Evolutionary conservation across 1,139 yeast genomes (phyloP), one percentile per base, ranked within the genome.

Genomic region (Chernovozyma aurita): DNA sequence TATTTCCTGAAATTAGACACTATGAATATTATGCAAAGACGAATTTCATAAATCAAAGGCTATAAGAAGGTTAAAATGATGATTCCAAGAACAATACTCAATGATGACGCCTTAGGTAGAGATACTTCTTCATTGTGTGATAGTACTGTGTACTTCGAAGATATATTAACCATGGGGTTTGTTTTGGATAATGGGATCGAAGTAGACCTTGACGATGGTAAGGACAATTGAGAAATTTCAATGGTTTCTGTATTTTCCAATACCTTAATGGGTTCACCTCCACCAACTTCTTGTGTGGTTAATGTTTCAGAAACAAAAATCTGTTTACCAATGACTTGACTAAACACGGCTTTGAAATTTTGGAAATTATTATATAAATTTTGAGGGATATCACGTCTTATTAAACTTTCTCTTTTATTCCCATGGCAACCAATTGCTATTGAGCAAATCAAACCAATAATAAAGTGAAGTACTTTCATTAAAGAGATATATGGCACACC

Each of bases 21-120:
- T n/a, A n/a, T n/a, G n/a, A n/a, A n/a, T n/a, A n/a, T n/a, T n/a
- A n/a, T n/a, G n/a, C n/a, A n/a, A n/a, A n/a, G n/a, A n/a, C n/a
- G n/a, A n/a, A 22, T 22, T 22, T 12, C 12, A 8, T 8, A 25
- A 6, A 12, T 14, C 12, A 12, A 25, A n/a, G 11, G 15, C 12
- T 15, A 31, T 24, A 31, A 16, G 9, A 31, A 14, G 13, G 33
- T 31, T 4, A 31, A n/a, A n/a, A 31, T 15, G n/a, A 31, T 6
- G 12, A 31, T 15, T 12, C 33, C 32, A 13, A 30, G 4, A 6
- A 30, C 32, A 18, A 30, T 9, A 18, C 32, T 21, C 8, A 21
- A 21, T 7, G 32, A 9, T n/a, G 32, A 30, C 4, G 32, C 32
- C 14, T 21, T 21, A 13, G 27, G 22, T 7, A 9, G 22, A 7